Conservation (phyloP, 1,139 yeast genomes). For the Saccharomycopsis hybrid region DNA sequence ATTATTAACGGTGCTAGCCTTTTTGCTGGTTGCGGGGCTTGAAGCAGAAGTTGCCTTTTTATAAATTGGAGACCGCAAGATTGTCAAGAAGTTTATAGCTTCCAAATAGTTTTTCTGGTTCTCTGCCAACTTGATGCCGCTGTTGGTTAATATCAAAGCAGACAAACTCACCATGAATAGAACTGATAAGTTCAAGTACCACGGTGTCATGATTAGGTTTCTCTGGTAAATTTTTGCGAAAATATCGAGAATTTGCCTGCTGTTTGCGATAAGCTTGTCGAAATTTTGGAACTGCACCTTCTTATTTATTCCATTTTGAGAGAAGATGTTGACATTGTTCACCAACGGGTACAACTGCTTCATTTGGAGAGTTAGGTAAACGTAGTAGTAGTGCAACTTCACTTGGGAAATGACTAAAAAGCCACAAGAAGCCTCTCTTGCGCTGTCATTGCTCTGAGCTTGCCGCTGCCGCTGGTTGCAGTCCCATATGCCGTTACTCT, state of each 20-base stretch:
- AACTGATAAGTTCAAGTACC: conserved; percentile 46
- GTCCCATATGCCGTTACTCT: too few relatives aligned
- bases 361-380: conserved; percentile 36
- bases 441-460: too few relatives aligned
- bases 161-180: conserved; percentile 43
- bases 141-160: conserved; percentile 40
- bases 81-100: conserved; percentile 24
- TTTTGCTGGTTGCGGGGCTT: too few relatives aligned
- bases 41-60: too few relatives aligned
- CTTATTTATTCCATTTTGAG: neutral
- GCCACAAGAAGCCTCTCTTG: too few relatives aligned
- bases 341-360: conserved; percentile 33
- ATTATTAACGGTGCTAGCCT: too few relatives aligned
- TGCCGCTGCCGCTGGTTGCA: too few relatives aligned
- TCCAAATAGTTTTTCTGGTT: conserved; percentile 23
- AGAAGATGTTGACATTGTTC: conserved; percentile 24
- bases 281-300: conserved; percentile 1
- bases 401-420: conserved; percentile 34
- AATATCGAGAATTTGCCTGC: conserved; percentile 34
- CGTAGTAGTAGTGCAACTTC: conserved; percentile 38
- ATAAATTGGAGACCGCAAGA: conserved; percentile 22
- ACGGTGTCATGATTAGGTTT: conserved; percentile 39
- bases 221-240: conserved; percentile 33
- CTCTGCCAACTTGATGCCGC: conserved; percentile 30
- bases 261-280: conserved; percentile 34